A percentile compares a stretch with the other conserved stretches of the same genome.
Evolutionary conservation across 2,329 filamentous ascomycete genomes (phyloP).

Genomic region (Fusarium guadeloupense): DNA sequence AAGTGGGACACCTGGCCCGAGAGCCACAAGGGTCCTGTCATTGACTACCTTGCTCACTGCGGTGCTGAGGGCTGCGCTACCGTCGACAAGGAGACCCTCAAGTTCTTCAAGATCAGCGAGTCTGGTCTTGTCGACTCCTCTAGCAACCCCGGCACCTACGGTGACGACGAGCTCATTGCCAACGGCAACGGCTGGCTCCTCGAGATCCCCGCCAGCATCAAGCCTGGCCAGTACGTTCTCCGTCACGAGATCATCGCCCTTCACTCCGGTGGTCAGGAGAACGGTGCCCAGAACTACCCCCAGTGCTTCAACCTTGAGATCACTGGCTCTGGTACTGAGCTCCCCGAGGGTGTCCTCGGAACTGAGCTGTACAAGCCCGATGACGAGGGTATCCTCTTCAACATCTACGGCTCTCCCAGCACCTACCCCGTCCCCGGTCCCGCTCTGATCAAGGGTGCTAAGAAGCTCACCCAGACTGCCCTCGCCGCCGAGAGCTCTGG

Average conservation of each 20-base stretch:
- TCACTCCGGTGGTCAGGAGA: constrained; percentile 53
- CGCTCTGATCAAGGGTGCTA: constrained; percentile 36
- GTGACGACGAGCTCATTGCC: constrained; percentile 54
- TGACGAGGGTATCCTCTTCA: constrained; percentile 49
- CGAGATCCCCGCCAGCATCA: constrained; percentile 48
- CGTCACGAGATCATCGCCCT: constrained; percentile 64
- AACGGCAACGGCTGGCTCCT: constrained; percentile 50
- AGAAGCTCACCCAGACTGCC: constrained; percentile 31
- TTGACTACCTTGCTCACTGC: constrained; percentile 72
- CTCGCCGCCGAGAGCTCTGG: constrained; percentile 30
- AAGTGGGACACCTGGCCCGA: constrained; percentile 56
- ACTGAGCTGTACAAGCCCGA: constrained; percentile 45
- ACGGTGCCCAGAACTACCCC: constrained; percentile 62
- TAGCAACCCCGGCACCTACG: constrained; percentile 50
- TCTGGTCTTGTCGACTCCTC: constrained; percentile 61
- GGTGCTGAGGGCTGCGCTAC: constrained; percentile 61
- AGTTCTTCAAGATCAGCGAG: constrained; percentile 73
- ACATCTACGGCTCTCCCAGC: constrained; percentile 43
- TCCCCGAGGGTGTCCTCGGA: constrained; percentile 46
- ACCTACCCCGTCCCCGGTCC: constrained; percentile 46
- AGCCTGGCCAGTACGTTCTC: constrained; percentile 57
- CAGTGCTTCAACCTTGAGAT: constrained; percentile 62
- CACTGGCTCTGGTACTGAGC: constrained; percentile 52
- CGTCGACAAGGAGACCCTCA: constrained; percentile 62
- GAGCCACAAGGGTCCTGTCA: constrained; percentile 62